Evolutionary conservation across 345 rosid species (phyloP).

Genomic region (Aquilaria malaccensis): DNA sequence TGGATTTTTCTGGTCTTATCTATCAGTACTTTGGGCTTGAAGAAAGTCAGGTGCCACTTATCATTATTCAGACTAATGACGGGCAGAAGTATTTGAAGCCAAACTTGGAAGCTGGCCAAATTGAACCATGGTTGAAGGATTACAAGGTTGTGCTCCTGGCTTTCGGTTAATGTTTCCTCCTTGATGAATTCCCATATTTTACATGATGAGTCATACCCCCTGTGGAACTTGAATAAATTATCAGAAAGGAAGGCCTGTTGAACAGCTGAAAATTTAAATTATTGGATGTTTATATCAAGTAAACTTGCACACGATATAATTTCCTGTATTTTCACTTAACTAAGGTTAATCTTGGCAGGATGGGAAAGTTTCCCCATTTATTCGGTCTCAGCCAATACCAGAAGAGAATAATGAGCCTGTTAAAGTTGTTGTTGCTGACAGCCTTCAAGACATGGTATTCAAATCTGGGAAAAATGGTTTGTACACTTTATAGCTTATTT

Average conservation of each 20-base stretch:
- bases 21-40: slow-evolving; percentile 86
- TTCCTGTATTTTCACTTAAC: background rate
- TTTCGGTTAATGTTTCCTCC: background rate
- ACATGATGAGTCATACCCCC: too few relatives aligned
- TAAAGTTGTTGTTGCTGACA: slow-evolving; percentile 93
- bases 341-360: slow-evolving; percentile 41
- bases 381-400: slow-evolving; percentile 89
- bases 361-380: slow-evolving; percentile 60
- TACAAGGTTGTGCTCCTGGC: slow-evolving; percentile 48
- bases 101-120: slow-evolving; percentile 52
- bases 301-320: too few relatives aligned
- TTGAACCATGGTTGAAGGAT: slow-evolving; percentile 83
- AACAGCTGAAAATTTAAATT: too few relatives aligned
- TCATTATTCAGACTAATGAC: slow-evolving; percentile 59
- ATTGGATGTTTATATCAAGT: too few relatives aligned
- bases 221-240: background rate
- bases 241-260: background rate
- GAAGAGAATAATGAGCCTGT: slow-evolving; percentile 77
- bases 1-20: slow-evolving; percentile 14
- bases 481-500: background rate
- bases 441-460: slow-evolving; percentile 56
- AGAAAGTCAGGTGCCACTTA: slow-evolving; percentile 77
- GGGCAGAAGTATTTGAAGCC: slow-evolving; percentile 74
- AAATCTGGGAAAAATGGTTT: slow-evolving; percentile 86
- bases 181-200: too few relatives aligned